Evolutionary conservation across 2,329 filamentous ascomycete species (phyloP), one percentile per base, ranked within the genome.

Genomic region (Botrytis hyacinthi): DNA sequence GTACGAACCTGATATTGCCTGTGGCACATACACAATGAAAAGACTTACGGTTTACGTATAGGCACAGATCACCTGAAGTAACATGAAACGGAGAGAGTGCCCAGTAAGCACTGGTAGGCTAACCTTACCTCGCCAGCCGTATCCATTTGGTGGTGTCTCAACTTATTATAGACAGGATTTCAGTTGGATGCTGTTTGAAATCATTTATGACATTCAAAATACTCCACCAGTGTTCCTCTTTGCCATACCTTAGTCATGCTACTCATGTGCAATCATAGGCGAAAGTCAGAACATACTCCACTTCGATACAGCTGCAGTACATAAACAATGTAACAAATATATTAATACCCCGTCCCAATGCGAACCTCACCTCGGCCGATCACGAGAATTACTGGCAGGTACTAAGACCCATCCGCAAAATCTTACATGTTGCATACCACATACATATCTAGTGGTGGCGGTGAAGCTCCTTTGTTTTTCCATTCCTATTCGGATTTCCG

Each of bases 351-450:
- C 32, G 48, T 67, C 65, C 63, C 22, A 37, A 67, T 51, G 65
- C 46, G 44, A 67, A 67, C 65, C 65, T 40, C 16, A 37, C 65
- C 44, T 67, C 44, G 65, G 65, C 32, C 44, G 46, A 67, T 67
- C 65, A 67, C 44, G 44, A 54, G 65, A 20, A 67, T 66, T 67
- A 67, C 65, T 68, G 65, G 48, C 65, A 68, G 48, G 42, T 68
- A 54, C 65, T 35, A 37, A 68, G 65, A 68, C 65, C 65, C 48
- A 68, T 57, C 10, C 26, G 51, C 35, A 57, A 51, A 57, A 57
- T 57, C 35, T 68, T 42, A 57, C 35, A 57, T 57, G 20, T 37
- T 68, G 35, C 66, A 67, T 68, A n/a, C 65, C 20, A 16, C 65
- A 51, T 67, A 40, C 32, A 54, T 68, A 29, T 42, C 66, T 68